These are phyloP conservation scores for Solanum virginianum DNA, from an alignment of 257 asterid genomes.

Conservation along the genomic window DNA sequence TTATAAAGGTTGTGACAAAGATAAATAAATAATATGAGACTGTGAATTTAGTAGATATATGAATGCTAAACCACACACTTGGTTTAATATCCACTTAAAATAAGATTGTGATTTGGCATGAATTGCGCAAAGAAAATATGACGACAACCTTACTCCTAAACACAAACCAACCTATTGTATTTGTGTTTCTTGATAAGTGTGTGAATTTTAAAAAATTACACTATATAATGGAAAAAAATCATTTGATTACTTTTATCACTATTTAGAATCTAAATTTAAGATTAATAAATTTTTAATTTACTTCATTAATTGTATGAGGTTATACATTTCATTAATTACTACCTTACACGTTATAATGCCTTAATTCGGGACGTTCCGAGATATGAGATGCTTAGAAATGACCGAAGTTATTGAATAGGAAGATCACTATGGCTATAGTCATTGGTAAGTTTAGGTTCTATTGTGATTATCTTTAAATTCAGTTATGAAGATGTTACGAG, in stretches of 20 bases:
- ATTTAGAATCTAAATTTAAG: not conserved
- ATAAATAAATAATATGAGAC: too few relatives aligned
- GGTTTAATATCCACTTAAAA: not conserved
- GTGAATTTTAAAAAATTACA: too few relatives aligned
- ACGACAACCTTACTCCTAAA: not conserved
- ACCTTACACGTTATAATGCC: not conserved
- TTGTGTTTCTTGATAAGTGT: not conserved
- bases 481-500: not conserved
- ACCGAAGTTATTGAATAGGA: too few relatives aligned
- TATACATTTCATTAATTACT: not conserved
- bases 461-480: not conserved
- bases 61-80: not conserved
- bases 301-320: not conserved
- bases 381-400: too few relatives aligned
- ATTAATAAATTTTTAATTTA: not conserved
- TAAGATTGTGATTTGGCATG: not conserved
- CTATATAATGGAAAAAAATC: too few relatives aligned
- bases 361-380: too few relatives aligned
- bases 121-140: not conserved
- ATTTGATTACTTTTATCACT: too few relatives aligned
- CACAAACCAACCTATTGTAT: not conserved
- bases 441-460: not conserved
- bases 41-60: too few relatives aligned
- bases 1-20: too few relatives aligned
- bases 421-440: too few relatives aligned